phyloP scores from a whole-genome alignment of 495 filamentous ascomycete species.

The Eremomyces bilateralis region DNA sequence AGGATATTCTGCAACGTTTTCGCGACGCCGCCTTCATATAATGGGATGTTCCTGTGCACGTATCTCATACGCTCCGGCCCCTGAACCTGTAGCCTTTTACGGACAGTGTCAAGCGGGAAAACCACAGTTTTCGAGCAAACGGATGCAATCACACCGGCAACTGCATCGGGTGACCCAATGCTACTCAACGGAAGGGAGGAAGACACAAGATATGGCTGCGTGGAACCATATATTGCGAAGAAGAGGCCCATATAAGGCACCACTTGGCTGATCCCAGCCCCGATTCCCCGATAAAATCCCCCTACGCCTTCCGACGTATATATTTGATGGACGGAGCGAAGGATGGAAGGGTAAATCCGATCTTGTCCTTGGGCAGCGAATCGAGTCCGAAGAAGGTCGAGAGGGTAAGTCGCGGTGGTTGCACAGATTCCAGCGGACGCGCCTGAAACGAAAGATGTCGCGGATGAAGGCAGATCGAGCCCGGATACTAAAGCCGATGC shows the following conservation, averaged over 20 bases:
- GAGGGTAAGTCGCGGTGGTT: constrained; percentile 71
- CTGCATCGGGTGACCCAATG: constrained; percentile 54
- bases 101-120: constrained; percentile 82
- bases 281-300: constrained; percentile 75
- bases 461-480: constrained; percentile 23
- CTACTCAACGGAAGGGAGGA: constrained; percentile 14
- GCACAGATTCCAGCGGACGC: constrained; percentile 60
- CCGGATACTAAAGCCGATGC: constrained; percentile 28
- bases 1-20: constrained; percentile 45
- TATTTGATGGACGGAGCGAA: constrained; percentile 48
- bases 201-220: constrained; percentile 32
- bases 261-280: constrained; percentile 62
- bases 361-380: constrained; percentile 90
- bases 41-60: constrained; percentile 71
- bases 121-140: constrained; percentile 70
- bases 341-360: constrained; percentile 49
- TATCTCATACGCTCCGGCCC: constrained; percentile 62
- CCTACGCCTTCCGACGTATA: constrained; percentile 42
- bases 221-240: constrained; percentile 64
- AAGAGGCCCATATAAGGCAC: constrained; percentile 94
- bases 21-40: constrained; percentile 44
- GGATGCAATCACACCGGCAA: constrained; percentile 56
- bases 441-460: constrained; percentile 57
- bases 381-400: constrained; percentile 81
- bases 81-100: constrained; percentile 90